phyloP scores from a whole-genome alignment of 768 basidiomycete species.

The Podaxis sp. region DNA sequence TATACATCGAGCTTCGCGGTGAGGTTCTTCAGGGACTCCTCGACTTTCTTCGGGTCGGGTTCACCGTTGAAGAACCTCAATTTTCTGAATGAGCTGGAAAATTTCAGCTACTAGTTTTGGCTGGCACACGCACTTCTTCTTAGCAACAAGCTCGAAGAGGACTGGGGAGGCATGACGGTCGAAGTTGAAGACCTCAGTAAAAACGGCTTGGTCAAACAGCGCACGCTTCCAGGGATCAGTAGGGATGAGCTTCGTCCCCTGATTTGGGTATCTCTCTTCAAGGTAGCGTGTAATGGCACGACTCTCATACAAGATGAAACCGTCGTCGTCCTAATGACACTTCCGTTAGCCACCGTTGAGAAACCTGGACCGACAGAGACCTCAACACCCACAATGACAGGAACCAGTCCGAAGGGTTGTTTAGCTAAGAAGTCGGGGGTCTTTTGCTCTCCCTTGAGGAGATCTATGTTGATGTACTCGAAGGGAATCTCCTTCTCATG shows the following conservation, averaged over 20 bases:
- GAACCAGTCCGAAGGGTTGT: conserved; percentile 61
- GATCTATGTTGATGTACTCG: conserved; percentile 42
- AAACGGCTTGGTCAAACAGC: conserved; percentile 40
- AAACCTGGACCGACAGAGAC: too few relatives aligned
- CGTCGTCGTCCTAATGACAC: conserved; percentile 47
- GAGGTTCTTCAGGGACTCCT: conserved; percentile 23
- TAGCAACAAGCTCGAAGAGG: conserved; percentile 47
- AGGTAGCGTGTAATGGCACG: conserved; percentile 57
- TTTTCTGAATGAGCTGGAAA: background rate
- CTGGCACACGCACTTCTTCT: conserved; percentile 35
- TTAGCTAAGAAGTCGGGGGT: conserved; percentile 31
- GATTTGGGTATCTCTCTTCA: conserved; percentile 43
- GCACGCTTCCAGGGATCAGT: conserved; percentile 30
- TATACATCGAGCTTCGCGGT: conserved; percentile 41
- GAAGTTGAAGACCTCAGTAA: conserved; percentile 48
- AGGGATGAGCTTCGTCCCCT: conserved; percentile 50
- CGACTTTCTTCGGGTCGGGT: conserved; percentile 17
- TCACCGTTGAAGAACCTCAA: conserved; percentile 26
- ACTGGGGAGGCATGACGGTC: conserved; percentile 32
- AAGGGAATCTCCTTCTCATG: conserved; percentile 53
- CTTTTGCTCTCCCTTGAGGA: conserved; percentile 43
- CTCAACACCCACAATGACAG: conserved; percentile 41
- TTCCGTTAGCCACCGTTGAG: background rate
- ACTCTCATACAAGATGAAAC: conserved; percentile 54
- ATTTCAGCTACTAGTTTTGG: background rate